These are phyloP conservation scores for Psilocybe mexicana DNA, from an alignment of 1,284 basidiomycete species.

Conservation along the genomic window DNA sequence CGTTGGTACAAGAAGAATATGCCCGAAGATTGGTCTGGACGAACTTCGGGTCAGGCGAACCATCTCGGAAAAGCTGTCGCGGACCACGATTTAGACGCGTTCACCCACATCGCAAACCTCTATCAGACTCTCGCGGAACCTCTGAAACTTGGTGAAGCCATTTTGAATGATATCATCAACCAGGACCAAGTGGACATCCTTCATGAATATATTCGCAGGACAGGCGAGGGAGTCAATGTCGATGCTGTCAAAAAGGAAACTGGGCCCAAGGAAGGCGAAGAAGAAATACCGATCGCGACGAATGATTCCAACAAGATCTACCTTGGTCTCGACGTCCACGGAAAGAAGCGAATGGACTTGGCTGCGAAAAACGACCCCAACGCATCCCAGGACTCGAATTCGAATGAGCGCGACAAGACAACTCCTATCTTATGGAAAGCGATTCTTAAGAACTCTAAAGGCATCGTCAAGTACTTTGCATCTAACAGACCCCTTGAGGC, in stretches of 20 bases:
- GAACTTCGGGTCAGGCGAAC: constrained; percentile 15
- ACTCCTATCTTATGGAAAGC: constrained; percentile 49
- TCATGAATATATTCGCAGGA: constrained; percentile 53
- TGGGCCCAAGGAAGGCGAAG: constrained; percentile 16
- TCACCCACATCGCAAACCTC: constrained; percentile 46
- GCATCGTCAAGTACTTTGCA: constrained; percentile 49
- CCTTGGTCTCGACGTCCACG: constrained; percentile 58
- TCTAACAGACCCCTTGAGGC: constrained; percentile 40
- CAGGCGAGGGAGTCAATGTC: constrained; percentile 46
- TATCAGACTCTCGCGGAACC: constrained; percentile 37
- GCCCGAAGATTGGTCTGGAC: constrained; percentile 11
- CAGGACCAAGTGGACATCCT: constrained; percentile 49
- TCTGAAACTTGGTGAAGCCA: constrained; percentile 20
- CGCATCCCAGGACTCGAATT: constrained; percentile 22
- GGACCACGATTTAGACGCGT: constrained; percentile 51
- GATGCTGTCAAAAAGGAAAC: constrained; percentile 23
- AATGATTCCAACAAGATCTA: constrained; percentile 49
- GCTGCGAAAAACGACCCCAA: constrained; percentile 49
- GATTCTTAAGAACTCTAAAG: constrained; percentile 29
- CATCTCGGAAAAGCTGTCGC: constrained; percentile 37
- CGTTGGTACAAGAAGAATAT: constrained; percentile 12
- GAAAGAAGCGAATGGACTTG: constrained; percentile 57
- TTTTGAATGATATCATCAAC: constrained; percentile 32
- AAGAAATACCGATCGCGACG: constrained; percentile 24
- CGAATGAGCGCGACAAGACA: neutral